Evolutionary conservation across 2,329 filamentous ascomycete species (phyloP).

Genomic region (Microdochium trichocladiopsis): DNA sequence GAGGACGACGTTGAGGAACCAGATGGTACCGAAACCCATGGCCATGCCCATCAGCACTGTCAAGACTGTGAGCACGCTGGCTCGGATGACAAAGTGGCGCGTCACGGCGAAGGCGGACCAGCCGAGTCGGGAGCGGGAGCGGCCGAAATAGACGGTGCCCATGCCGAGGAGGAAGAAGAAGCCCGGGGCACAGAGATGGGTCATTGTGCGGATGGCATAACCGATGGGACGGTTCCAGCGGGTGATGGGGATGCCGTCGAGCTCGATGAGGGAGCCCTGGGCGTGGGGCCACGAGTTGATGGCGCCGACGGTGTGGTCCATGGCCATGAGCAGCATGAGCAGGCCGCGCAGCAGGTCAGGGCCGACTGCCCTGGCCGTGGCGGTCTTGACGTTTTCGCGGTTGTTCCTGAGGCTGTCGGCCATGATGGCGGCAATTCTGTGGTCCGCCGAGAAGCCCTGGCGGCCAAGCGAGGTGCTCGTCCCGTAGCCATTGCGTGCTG

Average conservation of each 20-base stretch:
- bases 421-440: too few relatives aligned
- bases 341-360: conserved; percentile 37
- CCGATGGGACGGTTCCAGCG: conserved; percentile 29
- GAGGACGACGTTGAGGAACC: conserved; percentile 35
- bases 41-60: conserved; percentile 22
- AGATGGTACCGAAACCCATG: conserved; percentile 23
- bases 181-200: conserved; percentile 36
- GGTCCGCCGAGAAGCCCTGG: too few relatives aligned
- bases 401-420: not conserved
- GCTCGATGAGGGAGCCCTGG: conserved; percentile 26
- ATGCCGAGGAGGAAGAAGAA: conserved; percentile 39
- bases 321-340: conserved; percentile 35
- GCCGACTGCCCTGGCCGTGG: conserved; percentile 24
- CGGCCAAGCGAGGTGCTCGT: not conserved
- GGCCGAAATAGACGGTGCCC: conserved; percentile 35
- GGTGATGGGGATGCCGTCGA: conserved; percentile 24
- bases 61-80: conserved; percentile 25
- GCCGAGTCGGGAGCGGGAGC: conserved; percentile 29
- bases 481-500: not conserved
- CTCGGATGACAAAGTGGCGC: conserved; percentile 29
- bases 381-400: not conserved
- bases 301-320: conserved; percentile 32
- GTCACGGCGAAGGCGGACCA: conserved; percentile 27
- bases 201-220: conserved; percentile 31
- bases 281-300: conserved; percentile 33